phyloP scores from a whole-genome alignment of 2,329 filamentous ascomycete genomes.

The Pseudogymnoascus sp. region DNA sequence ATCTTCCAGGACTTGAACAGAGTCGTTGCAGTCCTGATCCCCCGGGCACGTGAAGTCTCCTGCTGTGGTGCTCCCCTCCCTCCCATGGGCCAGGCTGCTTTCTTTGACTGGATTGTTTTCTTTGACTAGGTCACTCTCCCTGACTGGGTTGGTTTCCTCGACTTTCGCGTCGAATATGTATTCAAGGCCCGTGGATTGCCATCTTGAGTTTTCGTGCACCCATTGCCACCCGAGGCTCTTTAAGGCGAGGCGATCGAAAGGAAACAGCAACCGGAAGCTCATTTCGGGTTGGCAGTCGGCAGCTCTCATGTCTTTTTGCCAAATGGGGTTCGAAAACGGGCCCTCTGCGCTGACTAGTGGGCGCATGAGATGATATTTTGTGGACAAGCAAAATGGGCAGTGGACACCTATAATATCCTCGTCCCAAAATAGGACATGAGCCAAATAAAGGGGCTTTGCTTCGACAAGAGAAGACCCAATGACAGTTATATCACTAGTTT shows the following conservation, averaged over 20 bases:
- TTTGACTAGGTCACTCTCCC: neutral
- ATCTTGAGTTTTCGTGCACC: neutral
- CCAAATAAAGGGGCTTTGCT: neutral
- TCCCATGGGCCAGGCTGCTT: too few relatives aligned
- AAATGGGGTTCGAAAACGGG: neutral
- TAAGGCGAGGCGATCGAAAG: neutral
- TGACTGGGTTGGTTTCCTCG: neutral
- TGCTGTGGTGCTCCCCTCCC: neutral
- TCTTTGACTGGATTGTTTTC: neutral
- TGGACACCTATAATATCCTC: neutral
- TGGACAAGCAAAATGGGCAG: neutral
- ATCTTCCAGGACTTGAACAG: neutral
- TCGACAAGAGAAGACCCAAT: too few relatives aligned
- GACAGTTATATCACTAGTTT: too few relatives aligned
- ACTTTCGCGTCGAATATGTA: neutral
- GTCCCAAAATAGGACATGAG: neutral
- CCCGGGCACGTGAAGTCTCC: neutral
- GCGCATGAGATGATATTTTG: neutral
- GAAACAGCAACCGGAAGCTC: neutral
- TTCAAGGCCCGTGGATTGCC: neutral
- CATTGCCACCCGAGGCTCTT: neutral
- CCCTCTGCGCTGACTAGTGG: neutral
- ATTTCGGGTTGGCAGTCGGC: neutral
- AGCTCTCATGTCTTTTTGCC: neutral
- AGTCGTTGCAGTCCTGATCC: neutral